phyloP scores from a whole-genome alignment of 345 rosid genomes.

The Chamaenerion angustifolium region DNA sequence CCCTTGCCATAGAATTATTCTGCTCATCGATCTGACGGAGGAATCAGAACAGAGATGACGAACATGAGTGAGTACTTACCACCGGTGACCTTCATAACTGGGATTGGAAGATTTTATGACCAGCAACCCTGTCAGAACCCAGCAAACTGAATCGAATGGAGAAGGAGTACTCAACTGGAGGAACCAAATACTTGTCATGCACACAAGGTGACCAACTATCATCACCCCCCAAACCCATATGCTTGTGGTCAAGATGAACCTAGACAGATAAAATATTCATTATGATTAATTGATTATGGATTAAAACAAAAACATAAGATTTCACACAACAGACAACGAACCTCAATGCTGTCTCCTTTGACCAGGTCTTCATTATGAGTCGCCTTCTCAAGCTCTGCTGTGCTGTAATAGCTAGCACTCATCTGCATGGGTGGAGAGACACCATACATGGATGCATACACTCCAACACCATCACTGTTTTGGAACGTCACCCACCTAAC shows the following conservation, averaged over 20 bases:
- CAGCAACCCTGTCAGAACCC: conserved; percentile 31
- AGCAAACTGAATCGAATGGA: conserved; percentile 54
- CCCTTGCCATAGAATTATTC: too few relatives aligned
- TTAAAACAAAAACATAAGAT: too few relatives aligned
- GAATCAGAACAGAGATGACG: too few relatives aligned
- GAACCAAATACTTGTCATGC: conserved; percentile 63
- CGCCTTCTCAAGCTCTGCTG: conserved; percentile 58
- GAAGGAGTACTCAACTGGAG: conserved; percentile 57
- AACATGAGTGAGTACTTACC: too few relatives aligned
- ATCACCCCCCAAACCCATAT: conserved; percentile 91
- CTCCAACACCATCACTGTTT: conserved; percentile 59
- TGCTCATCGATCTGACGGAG: too few relatives aligned
- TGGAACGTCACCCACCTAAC: conserved; percentile 82
- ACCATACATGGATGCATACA: conserved; percentile 67
- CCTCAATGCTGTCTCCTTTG: conserved; percentile 64
- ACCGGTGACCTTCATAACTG: conserved; percentile 30
- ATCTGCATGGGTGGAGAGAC: conserved; percentile 83
- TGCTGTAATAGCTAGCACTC: conserved; percentile 76
- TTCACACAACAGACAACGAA: conserved; percentile 18
- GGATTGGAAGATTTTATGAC: conserved; percentile 37
- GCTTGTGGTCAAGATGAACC: conserved; percentile 97
- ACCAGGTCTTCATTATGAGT: conserved; percentile 59
- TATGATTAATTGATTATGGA: too few relatives aligned
- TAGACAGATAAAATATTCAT: too few relatives aligned
- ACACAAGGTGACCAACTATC: conserved; percentile 88